Conservation (phyloP, 2,329 filamentous ascomycete genomes). For the Neoascochyta sp. region DNA sequence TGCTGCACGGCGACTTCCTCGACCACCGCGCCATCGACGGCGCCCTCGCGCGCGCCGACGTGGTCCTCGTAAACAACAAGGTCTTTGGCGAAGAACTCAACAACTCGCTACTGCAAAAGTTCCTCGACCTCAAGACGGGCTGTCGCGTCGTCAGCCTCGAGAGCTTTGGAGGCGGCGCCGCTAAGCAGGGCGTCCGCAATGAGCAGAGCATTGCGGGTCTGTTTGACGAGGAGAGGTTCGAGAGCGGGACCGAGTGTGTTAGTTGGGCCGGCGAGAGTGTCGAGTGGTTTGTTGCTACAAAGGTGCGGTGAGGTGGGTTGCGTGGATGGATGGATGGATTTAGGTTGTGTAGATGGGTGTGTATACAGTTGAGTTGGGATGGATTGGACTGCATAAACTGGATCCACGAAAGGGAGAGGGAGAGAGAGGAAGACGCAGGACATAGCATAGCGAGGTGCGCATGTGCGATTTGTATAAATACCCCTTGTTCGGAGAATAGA, state of each 20-base stretch:
- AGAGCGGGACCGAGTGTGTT: slow-evolving; percentile 68
- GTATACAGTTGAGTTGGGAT: not conserved
- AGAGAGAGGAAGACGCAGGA: not conserved
- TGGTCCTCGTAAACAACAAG: slow-evolving; percentile 98
- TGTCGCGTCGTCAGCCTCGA: slow-evolving; percentile 89
- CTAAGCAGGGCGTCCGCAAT: slow-evolving; percentile 70
- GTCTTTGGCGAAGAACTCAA: slow-evolving; percentile 89
- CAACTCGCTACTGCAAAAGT: slow-evolving; percentile 78
- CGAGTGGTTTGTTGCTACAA: slow-evolving; percentile 75
- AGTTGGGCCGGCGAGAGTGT: slow-evolving; percentile 88
- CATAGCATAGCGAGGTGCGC: too few species aligned
- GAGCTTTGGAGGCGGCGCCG: slow-evolving; percentile 75
- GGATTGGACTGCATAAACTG: not conserved
- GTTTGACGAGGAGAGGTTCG: slow-evolving; percentile 69
- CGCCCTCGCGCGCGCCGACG: slow-evolving; percentile 78
- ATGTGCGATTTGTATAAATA: too few species aligned
- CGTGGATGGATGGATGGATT: not conserved
- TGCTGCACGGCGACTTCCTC: slow-evolving; percentile 82
- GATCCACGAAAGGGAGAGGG: not conserved
- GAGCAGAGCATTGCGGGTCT: slow-evolving; percentile 78
- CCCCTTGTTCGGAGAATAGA: too few species aligned
- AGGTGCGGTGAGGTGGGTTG: slow-evolving; percentile 39
- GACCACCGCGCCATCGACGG: slow-evolving; percentile 66
- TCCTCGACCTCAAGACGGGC: slow-evolving; percentile 87
- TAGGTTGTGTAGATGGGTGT: not conserved